phyloP scores from a whole-genome alignment of 2,329 filamentous ascomycete genomes.

The Cordyceps cicadae region DNA sequence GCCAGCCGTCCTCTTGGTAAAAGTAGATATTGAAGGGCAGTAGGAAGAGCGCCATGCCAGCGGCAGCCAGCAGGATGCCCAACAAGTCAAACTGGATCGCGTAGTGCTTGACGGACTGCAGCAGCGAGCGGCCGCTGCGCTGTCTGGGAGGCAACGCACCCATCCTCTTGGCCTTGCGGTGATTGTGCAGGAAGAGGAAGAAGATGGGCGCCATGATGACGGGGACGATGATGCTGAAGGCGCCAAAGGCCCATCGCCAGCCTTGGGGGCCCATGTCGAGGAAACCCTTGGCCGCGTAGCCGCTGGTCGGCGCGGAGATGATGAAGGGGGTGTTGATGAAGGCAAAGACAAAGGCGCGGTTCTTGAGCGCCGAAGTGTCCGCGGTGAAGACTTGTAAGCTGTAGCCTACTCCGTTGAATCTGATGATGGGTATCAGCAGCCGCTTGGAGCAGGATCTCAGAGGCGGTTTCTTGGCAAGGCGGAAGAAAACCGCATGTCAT shows the following conservation, averaged over 20 bases:
- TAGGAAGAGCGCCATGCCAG: slow-evolving; percentile 51
- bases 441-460: too few species aligned
- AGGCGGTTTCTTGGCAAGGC: too few species aligned
- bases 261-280: slow-evolving; percentile 13
- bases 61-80: slow-evolving; percentile 49
- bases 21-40: slow-evolving; percentile 48
- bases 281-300: slow-evolving; percentile 17
- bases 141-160: neutral
- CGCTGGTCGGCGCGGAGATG: slow-evolving; percentile 26
- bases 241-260: slow-evolving; percentile 37
- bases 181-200: slow-evolving; percentile 13
- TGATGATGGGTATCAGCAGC: slow-evolving; percentile 16
- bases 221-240: slow-evolving; percentile 49
- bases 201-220: slow-evolving; percentile 16
- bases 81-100: slow-evolving; percentile 45
- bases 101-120: slow-evolving; percentile 37
- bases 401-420: slow-evolving; percentile 45
- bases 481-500: too few species aligned
- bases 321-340: slow-evolving; percentile 47
- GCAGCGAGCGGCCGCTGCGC: slow-evolving; percentile 26
- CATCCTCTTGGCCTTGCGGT: slow-evolving; percentile 7
- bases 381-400: slow-evolving; percentile 53
- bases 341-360: slow-evolving; percentile 47
- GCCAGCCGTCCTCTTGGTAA: slow-evolving; percentile 35
- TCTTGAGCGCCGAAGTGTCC: slow-evolving; percentile 52